These are phyloP conservation scores for Fulvia fulva DNA, from an alignment of 2,329 filamentous ascomycete genomes.

Conservation along the genomic window DNA sequence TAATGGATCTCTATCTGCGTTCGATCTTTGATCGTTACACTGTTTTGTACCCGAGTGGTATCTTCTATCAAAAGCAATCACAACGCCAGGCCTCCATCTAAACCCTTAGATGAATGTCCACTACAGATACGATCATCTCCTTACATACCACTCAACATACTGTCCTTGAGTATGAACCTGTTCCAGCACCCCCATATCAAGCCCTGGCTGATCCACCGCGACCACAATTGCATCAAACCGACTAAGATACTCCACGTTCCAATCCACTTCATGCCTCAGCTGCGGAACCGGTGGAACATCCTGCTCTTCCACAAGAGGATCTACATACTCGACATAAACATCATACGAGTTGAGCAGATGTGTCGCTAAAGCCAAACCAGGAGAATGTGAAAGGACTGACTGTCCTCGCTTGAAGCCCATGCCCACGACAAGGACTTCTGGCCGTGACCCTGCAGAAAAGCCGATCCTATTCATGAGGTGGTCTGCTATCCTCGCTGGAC, in stretches of 20 bases:
- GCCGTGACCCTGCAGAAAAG: not conserved
- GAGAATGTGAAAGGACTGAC: constrained; percentile 5
- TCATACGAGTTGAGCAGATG: constrained; percentile 3
- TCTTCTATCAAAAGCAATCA: too few species aligned
- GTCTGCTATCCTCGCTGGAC: constrained; percentile 41
- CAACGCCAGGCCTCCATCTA: too few species aligned
- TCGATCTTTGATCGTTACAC: too few species aligned
- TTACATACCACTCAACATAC: constrained; percentile 1
- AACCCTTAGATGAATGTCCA: too few species aligned
- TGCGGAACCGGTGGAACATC: not conserved
- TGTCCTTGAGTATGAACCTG: not conserved
- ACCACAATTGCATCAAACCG: constrained; percentile 5
- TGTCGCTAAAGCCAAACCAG: constrained; percentile 5
- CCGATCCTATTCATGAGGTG: constrained; percentile 31
- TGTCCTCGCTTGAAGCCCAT: constrained; percentile 12
- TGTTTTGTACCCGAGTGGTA: too few species aligned
- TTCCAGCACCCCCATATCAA: not conserved
- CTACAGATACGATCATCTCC: too few species aligned
- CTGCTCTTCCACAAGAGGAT: constrained; percentile 8
- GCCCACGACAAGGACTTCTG: constrained; percentile 6
- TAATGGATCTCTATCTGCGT: too few species aligned
- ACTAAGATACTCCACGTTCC: not conserved
- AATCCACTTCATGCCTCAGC: not conserved
- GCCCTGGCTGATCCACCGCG: constrained; percentile 4
- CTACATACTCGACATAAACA: constrained; percentile 7